A percentile compares a stretch with the other conserved stretches of the same genome.
These are phyloP conservation scores for Colletotrichum sp. DNA, from an alignment of 2,329 filamentous ascomycete species.

Conservation along the genomic window DNA sequence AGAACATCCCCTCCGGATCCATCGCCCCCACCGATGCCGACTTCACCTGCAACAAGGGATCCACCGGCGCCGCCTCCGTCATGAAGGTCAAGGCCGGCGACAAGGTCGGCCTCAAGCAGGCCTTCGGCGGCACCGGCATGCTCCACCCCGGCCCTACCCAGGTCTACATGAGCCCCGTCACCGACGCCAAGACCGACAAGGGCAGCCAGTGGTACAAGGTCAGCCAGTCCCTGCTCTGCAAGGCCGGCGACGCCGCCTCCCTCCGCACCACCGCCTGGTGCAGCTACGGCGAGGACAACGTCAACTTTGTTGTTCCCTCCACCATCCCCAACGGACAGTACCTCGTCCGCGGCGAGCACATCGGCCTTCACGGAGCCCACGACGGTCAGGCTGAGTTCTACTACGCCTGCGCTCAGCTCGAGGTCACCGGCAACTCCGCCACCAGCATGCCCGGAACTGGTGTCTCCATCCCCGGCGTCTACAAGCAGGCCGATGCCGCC, in stretches of 20 bases:
- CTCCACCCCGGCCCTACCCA: constrained; percentile 24
- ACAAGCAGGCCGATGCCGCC: constrained; percentile 10
- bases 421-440: constrained; percentile 31
- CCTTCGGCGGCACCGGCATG: constrained; percentile 21
- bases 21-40: constrained; percentile 8
- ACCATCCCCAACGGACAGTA: constrained; percentile 46
- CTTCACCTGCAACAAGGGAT: constrained; percentile 17
- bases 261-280: constrained; percentile 19
- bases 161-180: constrained; percentile 23
- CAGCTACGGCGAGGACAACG: constrained; percentile 22
- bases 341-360: constrained; percentile 49
- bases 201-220: constrained; percentile 32
- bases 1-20: constrained; percentile 12
- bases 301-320: constrained; percentile 40
- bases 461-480: constrained; percentile 46
- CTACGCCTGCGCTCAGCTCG: constrained; percentile 49
- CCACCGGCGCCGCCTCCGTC: constrained; percentile 4
- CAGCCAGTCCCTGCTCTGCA: constrained; percentile 19
- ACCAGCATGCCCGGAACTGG: constrained; percentile 9
- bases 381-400: constrained; percentile 41
- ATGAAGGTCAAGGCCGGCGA: constrained; percentile 22
- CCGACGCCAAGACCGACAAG: constrained; percentile 22
- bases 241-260: constrained; percentile 11
- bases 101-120: constrained; percentile 18
- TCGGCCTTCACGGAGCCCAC: constrained; percentile 47